Evolutionary conservation across 352 stramenopile genomes (phyloP), one percentile per base, ranked within the genome.

Genomic region (Pythium coloratum): DNA sequence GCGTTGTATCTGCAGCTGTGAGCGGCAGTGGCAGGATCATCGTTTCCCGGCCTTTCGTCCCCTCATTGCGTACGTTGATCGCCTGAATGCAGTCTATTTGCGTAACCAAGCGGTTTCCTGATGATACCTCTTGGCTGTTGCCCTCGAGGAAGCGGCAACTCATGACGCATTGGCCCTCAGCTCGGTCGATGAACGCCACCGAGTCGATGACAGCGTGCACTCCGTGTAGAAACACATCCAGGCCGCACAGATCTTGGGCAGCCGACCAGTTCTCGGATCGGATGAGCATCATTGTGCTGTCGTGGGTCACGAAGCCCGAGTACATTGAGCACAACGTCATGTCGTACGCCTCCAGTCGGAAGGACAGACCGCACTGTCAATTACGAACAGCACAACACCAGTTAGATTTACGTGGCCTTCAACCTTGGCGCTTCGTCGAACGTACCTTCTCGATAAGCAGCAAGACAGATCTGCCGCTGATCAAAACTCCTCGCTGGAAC

Each of bases 201-300:
- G 26, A 69, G 9, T 26, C 51, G 59, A 91, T 78, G 14, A 55
- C n/a, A 3, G 79, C 64, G 6, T 69, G 78, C 24, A 69, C 42
- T 9, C 75, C 77, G 13, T 76, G 78, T 6, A 73, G 64, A 32
- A 53, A 67, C 14, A 89, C 73, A 16, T 90, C 75, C 28, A 64
- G 76, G 6, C 80, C 78, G 12, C 66, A 65, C 2, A 91, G 65
- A 1, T 59, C 64, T 62, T 86, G 72, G 1, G 67, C 83, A 30
- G 82, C 80, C 12, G 66, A 76, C 80, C 84, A 89, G 59, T 90
- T 92, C 26, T 80, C 58, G 67, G 86, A 81, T 16, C 78, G 83
- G 3, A 92, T 55, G 8, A 92, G 30, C 26, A 54, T 62, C 51
- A 81, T 75, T 1, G 78, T 71, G 44, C 76, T 86, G 18, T 82